Conservation (phyloP, 2,329 filamentous ascomycete species). For the Clonostachys sp. region DNA sequence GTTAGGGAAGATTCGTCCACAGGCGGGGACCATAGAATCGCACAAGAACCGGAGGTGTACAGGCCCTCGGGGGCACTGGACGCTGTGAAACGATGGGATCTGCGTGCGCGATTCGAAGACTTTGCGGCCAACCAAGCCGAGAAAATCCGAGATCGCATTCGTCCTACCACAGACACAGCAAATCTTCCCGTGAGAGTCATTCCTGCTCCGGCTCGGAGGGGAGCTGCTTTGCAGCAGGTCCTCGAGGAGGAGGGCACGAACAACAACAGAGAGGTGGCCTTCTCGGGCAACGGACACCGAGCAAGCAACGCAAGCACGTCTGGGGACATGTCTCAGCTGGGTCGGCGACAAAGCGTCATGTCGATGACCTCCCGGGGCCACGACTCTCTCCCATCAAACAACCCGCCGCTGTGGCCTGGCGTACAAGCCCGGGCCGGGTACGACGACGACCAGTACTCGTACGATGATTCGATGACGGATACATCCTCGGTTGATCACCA, state of each 20-base stretch:
- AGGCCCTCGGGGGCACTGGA: not conserved
- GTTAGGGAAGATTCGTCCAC: too few relatives aligned
- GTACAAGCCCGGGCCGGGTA: slow-evolving; percentile 23
- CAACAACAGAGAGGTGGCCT: not conserved
- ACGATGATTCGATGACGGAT: slow-evolving; percentile 18
- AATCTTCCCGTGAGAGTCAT: slow-evolving; percentile 56
- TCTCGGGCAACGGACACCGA: not conserved
- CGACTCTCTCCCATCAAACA: slow-evolving; percentile 18
- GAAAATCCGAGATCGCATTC: slow-evolving; percentile 50
- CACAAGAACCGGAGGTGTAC: too few relatives aligned
- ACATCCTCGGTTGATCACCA: slow-evolving; percentile 17
- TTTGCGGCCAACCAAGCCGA: slow-evolving; percentile 59
- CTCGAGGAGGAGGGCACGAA: slow-evolving; percentile 46
- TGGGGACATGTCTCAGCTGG: slow-evolving; percentile 4
- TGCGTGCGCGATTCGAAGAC: slow-evolving; percentile 52
- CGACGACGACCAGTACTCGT: slow-evolving; percentile 25
- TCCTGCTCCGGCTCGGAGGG: slow-evolving; percentile 55
- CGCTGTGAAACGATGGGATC: slow-evolving; percentile 41
- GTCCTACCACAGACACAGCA: slow-evolving; percentile 47
- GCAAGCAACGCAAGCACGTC: slow-evolving; percentile 9
- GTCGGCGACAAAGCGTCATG: slow-evolving; percentile 13
- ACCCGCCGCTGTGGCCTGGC: slow-evolving; percentile 38
- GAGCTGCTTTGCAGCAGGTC: slow-evolving; percentile 50
- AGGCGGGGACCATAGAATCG: too few relatives aligned
- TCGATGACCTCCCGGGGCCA: slow-evolving; percentile 8